Conservation (phyloP, 257 asterid genomes). For the Jacaranda mimosifolia region DNA sequence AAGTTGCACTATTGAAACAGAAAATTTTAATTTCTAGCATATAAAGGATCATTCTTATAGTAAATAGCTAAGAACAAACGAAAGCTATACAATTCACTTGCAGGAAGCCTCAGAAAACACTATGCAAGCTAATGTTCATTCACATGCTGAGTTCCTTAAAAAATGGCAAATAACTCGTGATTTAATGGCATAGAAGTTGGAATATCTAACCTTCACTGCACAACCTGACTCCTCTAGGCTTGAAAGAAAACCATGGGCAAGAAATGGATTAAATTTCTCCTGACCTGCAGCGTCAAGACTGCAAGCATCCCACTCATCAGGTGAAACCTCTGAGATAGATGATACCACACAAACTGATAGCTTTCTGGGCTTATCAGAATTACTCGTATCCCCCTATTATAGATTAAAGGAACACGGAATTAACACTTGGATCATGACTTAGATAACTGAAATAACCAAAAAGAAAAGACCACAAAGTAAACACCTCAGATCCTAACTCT, state of each 20-base stretch:
- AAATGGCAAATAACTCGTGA: background rate
- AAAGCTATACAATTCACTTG: no score
- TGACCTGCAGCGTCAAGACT: slow-evolving; percentile 72
- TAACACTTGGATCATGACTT: slow-evolving; percentile 16
- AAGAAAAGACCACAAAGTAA: slow-evolving; percentile 30
- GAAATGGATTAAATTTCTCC: slow-evolving; percentile 79
- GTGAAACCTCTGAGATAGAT: slow-evolving; percentile 76
- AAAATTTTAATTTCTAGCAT: no score
- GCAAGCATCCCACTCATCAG: slow-evolving; percentile 92
- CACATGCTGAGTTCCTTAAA: background rate
- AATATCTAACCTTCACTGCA: slow-evolving; percentile 77
- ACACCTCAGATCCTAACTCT: slow-evolving; percentile 67
- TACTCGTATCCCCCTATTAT: slow-evolving; percentile 59
- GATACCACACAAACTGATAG: slow-evolving; percentile 83
- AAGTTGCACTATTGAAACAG: no score
- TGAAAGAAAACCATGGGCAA: slow-evolving; percentile 83
- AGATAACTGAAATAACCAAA: slow-evolving; percentile 15
- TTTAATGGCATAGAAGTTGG: slow-evolving; percentile 38
- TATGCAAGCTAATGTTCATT: background rate
- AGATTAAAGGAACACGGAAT: slow-evolving; percentile 23
- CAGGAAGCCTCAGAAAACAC: background rate
- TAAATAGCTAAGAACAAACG: no score
- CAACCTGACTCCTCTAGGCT: slow-evolving; percentile 92
- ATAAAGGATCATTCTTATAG: no score
- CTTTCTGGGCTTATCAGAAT: slow-evolving; percentile 45